These are phyloP conservation scores for Oehlia diaphana DNA, from an alignment of 192 early-diverging fungal genomes.

Conservation along the genomic window DNA sequence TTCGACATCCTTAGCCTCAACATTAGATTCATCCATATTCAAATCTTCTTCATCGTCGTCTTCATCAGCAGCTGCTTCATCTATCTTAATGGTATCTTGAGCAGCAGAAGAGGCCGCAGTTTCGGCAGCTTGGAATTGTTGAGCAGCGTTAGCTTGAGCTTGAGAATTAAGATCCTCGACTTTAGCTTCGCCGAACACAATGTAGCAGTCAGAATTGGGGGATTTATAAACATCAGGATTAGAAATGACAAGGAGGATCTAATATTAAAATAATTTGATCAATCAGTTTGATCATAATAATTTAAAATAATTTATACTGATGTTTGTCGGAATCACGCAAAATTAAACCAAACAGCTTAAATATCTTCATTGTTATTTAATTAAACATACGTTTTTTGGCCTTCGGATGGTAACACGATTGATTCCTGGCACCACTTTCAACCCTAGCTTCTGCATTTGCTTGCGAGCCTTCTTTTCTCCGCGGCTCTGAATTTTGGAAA, in stretches of 20 bases:
- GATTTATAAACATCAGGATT: slow-evolving; percentile 94
- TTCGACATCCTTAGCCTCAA: slow-evolving; percentile 91
- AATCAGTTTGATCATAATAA: background rate
- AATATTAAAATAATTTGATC: background rate
- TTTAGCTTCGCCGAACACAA: slow-evolving; percentile 95
- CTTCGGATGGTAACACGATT: slow-evolving; percentile 88
- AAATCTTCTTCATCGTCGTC: slow-evolving; percentile 76
- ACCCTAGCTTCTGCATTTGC: slow-evolving; percentile 88
- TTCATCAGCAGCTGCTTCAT: slow-evolving; percentile 44
- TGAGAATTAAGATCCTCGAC: slow-evolving; percentile 80
- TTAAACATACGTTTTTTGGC: slow-evolving; percentile 64
- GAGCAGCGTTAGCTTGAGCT: slow-evolving; percentile 69
- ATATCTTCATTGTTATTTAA: background rate
- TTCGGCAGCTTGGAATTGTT: slow-evolving; percentile 44
- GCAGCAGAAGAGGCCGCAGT: slow-evolving; percentile 36
- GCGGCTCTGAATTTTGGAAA: slow-evolving; percentile 61
- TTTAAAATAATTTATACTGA: background rate
- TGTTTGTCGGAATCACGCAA: too few relatives aligned
- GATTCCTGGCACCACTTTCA: slow-evolving; percentile 84
- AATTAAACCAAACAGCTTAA: too few relatives aligned
- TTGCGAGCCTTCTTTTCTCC: slow-evolving; percentile 97
- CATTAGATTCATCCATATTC: slow-evolving; percentile 78
- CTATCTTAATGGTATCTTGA: slow-evolving; percentile 44
- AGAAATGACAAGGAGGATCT: slow-evolving; percentile 83
- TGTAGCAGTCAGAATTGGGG: slow-evolving; percentile 86